Evolutionary conservation across 148 eudicot species (phyloP).

Genomic region (Linanthus parryae): DNA sequence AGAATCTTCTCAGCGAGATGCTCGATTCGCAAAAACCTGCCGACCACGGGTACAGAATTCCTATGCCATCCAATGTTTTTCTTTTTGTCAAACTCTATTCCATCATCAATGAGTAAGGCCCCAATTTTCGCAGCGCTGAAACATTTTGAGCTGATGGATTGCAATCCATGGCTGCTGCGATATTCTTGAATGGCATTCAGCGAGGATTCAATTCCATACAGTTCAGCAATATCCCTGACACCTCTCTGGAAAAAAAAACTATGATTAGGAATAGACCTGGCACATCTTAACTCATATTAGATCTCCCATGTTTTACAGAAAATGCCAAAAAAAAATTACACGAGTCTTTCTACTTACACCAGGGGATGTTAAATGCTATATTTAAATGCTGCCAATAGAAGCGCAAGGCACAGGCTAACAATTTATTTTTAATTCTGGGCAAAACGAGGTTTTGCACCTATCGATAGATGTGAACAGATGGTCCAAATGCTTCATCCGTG

Average conservation of each 20-base stretch:
- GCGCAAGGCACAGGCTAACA: too few species aligned
- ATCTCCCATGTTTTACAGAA: too few species aligned
- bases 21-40: slow-evolving; percentile 84
- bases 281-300: too few species aligned
- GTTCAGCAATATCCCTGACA: slow-evolving; percentile 68
- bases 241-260: slow-evolving; percentile 51
- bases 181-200: slow-evolving; percentile 62
- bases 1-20: slow-evolving; percentile 73
- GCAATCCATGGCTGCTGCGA: slow-evolving; percentile 44
- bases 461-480: too few species aligned
- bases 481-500: too few species aligned
- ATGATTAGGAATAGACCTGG: too few species aligned
- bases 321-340: too few species aligned
- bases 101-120: slow-evolving; percentile 84
- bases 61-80: slow-evolving; percentile 63
- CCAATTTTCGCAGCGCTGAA: slow-evolving; percentile 71
- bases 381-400: too few species aligned
- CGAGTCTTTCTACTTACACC: too few species aligned
- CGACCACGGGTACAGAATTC: slow-evolving; percentile 59
- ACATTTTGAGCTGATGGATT: slow-evolving; percentile 52
- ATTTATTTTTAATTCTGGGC: too few species aligned
- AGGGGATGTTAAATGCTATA: too few species aligned
- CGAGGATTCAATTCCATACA: slow-evolving; percentile 63
- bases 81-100: slow-evolving; percentile 61
- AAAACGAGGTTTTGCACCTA: too few species aligned